Conservation (phyloP, 2,329 filamentous ascomycete genomes). For the Neonectria neomacrospora region DNA sequence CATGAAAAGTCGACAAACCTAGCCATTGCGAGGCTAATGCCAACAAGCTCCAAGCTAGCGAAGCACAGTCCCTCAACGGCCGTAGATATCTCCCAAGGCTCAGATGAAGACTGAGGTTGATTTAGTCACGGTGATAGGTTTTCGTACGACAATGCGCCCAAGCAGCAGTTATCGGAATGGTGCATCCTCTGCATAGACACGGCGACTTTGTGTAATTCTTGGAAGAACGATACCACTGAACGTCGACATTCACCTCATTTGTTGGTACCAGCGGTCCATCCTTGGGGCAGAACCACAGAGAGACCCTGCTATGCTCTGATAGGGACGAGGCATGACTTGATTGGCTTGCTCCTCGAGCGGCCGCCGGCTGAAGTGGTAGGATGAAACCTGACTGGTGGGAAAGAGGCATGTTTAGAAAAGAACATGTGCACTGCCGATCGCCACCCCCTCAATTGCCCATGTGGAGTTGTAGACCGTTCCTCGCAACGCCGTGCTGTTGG, state of each 20-base stretch:
- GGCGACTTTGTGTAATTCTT: neutral
- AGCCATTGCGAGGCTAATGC: neutral
- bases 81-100: neutral
- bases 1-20: neutral
- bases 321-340: slow-evolving; percentile 15
- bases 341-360: slow-evolving; percentile 17
- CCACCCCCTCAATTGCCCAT: slow-evolving; percentile 16
- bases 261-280: neutral
- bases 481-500: slow-evolving; percentile 17
- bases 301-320: slow-evolving; percentile 11
- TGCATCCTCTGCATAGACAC: slow-evolving; percentile 11
- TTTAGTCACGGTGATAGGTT: neutral
- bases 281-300: slow-evolving; percentile 1
- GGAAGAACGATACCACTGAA: slow-evolving; percentile 12
- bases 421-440: slow-evolving; percentile 13
- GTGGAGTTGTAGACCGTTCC: slow-evolving; percentile 6
- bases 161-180: neutral
- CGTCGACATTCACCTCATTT: slow-evolving; percentile 2
- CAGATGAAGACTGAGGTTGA: neutral
- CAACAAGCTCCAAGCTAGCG: slow-evolving; percentile 1
- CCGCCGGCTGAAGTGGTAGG: slow-evolving; percentile 21
- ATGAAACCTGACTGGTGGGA: slow-evolving; percentile 22
- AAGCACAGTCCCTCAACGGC: neutral
- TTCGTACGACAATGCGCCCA: neutral
- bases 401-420: neutral